Evolutionary conservation across 805 yeast genomes (phyloP).

Genomic region (Yamadazyma kitorensis): DNA sequence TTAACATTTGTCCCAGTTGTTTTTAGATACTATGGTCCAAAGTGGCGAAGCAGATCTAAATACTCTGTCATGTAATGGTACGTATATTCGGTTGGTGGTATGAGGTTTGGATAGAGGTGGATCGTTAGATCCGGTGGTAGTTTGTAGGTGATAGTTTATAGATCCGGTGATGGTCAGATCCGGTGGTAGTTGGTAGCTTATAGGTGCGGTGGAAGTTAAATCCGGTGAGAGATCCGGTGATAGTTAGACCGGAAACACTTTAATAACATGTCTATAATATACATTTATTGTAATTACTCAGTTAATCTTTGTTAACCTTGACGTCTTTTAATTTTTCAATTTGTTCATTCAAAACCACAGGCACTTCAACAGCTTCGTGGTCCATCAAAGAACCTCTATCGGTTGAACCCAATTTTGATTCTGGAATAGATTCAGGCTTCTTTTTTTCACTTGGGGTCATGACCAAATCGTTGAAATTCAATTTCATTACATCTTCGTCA

Average conservation of each 20-base stretch:
- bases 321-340: slow-evolving; percentile 38
- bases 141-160: too few relatives aligned
- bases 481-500: slow-evolving; percentile 28
- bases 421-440: slow-evolving; percentile 5
- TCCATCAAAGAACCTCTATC: slow-evolving; percentile 22
- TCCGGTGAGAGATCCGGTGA: too few relatives aligned
- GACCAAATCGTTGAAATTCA: slow-evolving; percentile 44
- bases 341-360: slow-evolving; percentile 45
- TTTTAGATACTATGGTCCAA: slow-evolving; percentile 56
- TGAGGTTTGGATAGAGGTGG: too few relatives aligned
- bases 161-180: too few relatives aligned
- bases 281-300: too few relatives aligned
- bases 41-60: slow-evolving; percentile 51
- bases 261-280: too few relatives aligned
- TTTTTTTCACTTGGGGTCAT: slow-evolving; percentile 40
- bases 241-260: too few relatives aligned
- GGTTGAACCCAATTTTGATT: slow-evolving; percentile 9
- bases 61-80: slow-evolving; percentile 36
- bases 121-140: too few relatives aligned
- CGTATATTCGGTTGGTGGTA: too few relatives aligned
- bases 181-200: too few relatives aligned
- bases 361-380: slow-evolving; percentile 50
- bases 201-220: too few relatives aligned
- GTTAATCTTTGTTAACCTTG: slow-evolving; percentile 13
- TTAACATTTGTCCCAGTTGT: slow-evolving; percentile 73